Evolutionary conservation across 345 rosid genomes (phyloP).

Genomic region (Populus alba): DNA sequence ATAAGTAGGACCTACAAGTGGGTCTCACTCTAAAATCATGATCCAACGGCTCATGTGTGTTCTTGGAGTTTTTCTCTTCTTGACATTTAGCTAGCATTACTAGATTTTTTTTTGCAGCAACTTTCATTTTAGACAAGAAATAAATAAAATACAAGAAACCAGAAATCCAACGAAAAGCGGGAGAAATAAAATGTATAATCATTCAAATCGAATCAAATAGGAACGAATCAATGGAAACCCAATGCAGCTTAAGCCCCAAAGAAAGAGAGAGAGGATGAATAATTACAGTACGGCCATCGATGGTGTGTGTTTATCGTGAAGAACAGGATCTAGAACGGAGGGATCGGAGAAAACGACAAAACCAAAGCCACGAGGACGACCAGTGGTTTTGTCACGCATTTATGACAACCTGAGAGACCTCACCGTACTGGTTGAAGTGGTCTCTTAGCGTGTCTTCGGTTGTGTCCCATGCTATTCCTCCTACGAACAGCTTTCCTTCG

Average conservation of each 20-base stretch:
- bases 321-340: slow-evolving; percentile 23
- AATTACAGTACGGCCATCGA: slow-evolving; percentile 29
- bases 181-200: too few species aligned
- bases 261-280: not conserved
- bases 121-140: too few species aligned
- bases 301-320: slow-evolving; percentile 27
- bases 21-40: too few species aligned
- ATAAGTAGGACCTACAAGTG: too few species aligned
- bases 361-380: slow-evolving; percentile 31
- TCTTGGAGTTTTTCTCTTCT: too few species aligned
- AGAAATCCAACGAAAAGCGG: too few species aligned
- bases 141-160: too few species aligned
- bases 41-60: too few species aligned
- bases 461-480: slow-evolving; percentile 33
- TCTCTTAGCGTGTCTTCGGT: slow-evolving; percentile 21
- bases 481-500: slow-evolving; percentile 28
- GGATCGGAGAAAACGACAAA: slow-evolving; percentile 32
- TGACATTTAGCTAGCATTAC: too few species aligned
- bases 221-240: too few species aligned
- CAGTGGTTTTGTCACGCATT: slow-evolving; percentile 35
- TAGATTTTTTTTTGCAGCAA: too few species aligned
- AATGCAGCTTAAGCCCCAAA: not conserved
- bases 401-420: slow-evolving; percentile 25
- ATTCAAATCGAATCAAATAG: too few species aligned
- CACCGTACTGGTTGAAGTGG: slow-evolving; percentile 27